Conservation (phyloP, 2,329 filamentous ascomycete genomes). For the Alternaria alternata region DNA sequence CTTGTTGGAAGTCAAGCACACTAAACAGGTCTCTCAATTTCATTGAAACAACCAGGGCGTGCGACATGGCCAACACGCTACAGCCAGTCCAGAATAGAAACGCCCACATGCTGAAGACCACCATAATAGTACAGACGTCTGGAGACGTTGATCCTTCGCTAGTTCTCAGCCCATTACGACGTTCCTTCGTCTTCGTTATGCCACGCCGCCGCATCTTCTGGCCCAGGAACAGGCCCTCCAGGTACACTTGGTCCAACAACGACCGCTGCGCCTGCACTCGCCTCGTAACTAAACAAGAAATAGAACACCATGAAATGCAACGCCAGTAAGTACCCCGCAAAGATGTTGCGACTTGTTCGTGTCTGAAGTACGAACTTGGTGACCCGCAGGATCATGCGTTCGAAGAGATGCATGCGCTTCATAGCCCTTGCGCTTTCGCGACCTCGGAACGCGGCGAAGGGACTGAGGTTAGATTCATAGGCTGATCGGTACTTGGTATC, state of each 20-base stretch:
- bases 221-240: conserved; percentile 20
- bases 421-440: conserved; percentile 90
- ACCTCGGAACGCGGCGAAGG: conserved; percentile 95
- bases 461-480: conserved; percentile 94
- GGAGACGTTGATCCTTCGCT: conserved; percentile 14
- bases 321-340: conserved; percentile 88
- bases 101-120: neutral
- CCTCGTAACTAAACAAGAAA: conserved; percentile 84
- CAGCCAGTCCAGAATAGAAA: neutral
- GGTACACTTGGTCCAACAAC: conserved; percentile 42
- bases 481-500: conserved; percentile 86
- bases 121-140: conserved; percentile 8
- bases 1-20: neutral
- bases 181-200: conserved; percentile 43
- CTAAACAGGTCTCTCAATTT: neutral
- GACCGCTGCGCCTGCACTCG: conserved; percentile 36
- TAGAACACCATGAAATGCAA: conserved; percentile 88
- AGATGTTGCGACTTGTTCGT: conserved; percentile 88
- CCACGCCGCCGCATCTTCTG: conserved; percentile 43
- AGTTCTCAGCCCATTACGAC: conserved; percentile 27
- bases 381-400: conserved; percentile 87
- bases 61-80: neutral
- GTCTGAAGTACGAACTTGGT: conserved; percentile 92
- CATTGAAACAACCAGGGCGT: neutral
- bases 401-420: conserved; percentile 90